These are phyloP conservation scores for Fusarium anthophilum DNA, from an alignment of 2,329 filamentous ascomycete genomes.

Conservation along the genomic window DNA sequence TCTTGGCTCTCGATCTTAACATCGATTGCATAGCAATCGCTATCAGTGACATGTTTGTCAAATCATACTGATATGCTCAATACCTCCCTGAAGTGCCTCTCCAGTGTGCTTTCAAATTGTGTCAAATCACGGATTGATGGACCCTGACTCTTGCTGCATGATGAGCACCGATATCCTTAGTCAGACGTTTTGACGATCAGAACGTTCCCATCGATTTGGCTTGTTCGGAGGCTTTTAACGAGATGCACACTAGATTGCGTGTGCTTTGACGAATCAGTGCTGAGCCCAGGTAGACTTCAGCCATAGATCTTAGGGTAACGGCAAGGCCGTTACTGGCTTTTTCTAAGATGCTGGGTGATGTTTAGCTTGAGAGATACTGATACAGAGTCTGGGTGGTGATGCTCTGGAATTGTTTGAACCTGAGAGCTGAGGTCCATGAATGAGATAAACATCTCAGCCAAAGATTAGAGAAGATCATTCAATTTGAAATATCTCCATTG, in stretches of 20 bases:
- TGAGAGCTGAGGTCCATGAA: neutral
- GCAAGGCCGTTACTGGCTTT: slow-evolving; percentile 3
- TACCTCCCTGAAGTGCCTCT: neutral
- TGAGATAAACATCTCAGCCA: too few relatives aligned
- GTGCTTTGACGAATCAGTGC: slow-evolving; percentile 12
- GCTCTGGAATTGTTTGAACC: neutral
- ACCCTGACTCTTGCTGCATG: slow-evolving; percentile 26
- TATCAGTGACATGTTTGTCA: slow-evolving; percentile 1
- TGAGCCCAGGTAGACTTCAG: neutral
- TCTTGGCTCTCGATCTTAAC: neutral
- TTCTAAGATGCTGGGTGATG: neutral
- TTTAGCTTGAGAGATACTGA: neutral
- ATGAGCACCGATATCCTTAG: slow-evolving; percentile 4
- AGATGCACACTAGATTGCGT: neutral
- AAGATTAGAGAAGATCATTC: neutral
- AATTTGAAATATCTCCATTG: neutral
- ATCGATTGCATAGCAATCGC: neutral
- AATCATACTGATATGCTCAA: neutral
- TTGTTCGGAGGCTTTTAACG: slow-evolving; percentile 4
- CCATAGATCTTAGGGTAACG: neutral
- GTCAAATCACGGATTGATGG: neutral
- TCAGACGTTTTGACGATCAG: slow-evolving; percentile 16
- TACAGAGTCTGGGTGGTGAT: neutral
- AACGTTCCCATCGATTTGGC: slow-evolving; percentile 7
- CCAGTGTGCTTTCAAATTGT: neutral